Evolutionary conservation across 2,329 filamentous ascomycete species (phyloP).

Genomic region (Aspergillus sclerotialis): DNA sequence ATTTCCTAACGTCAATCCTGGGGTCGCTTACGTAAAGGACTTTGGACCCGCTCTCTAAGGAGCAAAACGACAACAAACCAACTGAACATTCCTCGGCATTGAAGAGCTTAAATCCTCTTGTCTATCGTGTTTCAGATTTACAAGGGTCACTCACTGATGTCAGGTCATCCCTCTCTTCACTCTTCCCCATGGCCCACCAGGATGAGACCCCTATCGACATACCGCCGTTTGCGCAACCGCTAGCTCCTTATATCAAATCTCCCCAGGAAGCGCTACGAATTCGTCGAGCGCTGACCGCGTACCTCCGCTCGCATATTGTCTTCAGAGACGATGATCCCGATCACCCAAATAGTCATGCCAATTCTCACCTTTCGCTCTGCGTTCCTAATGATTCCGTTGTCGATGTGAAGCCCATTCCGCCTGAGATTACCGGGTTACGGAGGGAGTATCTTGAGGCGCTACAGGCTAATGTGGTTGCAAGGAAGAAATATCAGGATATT

Average conservation of each 20-base stretch:
- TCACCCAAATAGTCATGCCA: slow-evolving; percentile 11
- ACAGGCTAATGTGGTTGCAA: slow-evolving; percentile 35
- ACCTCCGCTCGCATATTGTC: slow-evolving; percentile 30
- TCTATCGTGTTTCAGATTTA: neutral
- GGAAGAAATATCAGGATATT: slow-evolving; percentile 29
- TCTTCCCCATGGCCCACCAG: slow-evolving; percentile 15
- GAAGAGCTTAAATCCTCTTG: neutral
- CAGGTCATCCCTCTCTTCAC: neutral
- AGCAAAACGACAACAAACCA: slow-evolving; percentile 11
- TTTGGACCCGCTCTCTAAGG: slow-evolving; percentile 3
- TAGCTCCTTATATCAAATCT: slow-evolving; percentile 33
- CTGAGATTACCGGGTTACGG: slow-evolving; percentile 37
- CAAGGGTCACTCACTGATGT: neutral
- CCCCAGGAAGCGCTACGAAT: slow-evolving; percentile 33
- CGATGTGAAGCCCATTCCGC: slow-evolving; percentile 27
- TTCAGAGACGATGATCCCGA: slow-evolving; percentile 21
- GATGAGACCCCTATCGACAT: slow-evolving; percentile 18
- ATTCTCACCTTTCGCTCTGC: slow-evolving; percentile 29
- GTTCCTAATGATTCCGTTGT: slow-evolving; percentile 24
- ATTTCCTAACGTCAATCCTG: too few relatives aligned
- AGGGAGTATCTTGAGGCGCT: slow-evolving; percentile 41
- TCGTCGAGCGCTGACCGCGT: slow-evolving; percentile 31
- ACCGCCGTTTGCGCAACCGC: slow-evolving; percentile 27
- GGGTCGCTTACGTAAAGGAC: slow-evolving; percentile 15
- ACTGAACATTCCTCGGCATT: neutral